These are phyloP conservation scores for Aspergillus transmontanensis DNA, from an alignment of 2,329 filamentous ascomycete genomes.

Conservation along the genomic window DNA sequence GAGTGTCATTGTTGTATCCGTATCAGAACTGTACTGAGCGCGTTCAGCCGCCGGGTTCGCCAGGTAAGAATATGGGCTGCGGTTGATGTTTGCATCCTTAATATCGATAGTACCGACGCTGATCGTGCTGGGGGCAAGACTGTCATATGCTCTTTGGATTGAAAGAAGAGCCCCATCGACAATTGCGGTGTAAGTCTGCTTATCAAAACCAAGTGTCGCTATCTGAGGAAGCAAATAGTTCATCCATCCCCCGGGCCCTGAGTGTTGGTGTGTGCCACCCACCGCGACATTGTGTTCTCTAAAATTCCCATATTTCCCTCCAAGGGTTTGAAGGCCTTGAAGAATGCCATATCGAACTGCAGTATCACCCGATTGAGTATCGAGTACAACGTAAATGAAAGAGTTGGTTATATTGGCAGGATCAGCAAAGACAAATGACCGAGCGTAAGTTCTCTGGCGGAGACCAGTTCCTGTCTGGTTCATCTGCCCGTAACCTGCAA, in stretches of 20 bases:
- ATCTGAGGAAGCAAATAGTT: constrained; percentile 94
- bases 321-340: constrained; percentile 69
- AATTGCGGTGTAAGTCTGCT: constrained; percentile 78
- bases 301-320: constrained; percentile 73
- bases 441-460: constrained; percentile 83
- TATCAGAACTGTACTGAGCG: constrained; percentile 63
- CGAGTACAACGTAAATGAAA: constrained; percentile 84
- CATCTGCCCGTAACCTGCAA: constrained; percentile 88
- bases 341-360: constrained; percentile 83
- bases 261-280: constrained; percentile 90
- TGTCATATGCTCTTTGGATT: no score
- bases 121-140: no score
- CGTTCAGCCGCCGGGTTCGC: constrained; percentile 80
- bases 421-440: constrained; percentile 83
- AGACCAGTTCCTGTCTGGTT: constrained; percentile 80
- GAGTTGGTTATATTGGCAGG: constrained; percentile 66
- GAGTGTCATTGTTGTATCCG: constrained; percentile 78
- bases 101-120: constrained; percentile 68
- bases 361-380: constrained; percentile 85
- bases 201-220: constrained; percentile 81
- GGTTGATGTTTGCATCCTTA: constrained; percentile 79
- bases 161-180: no score
- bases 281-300: constrained; percentile 80
- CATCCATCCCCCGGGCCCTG: constrained; percentile 87
- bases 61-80: constrained; percentile 84